Evolutionary conservation across 2,329 filamentous ascomycete genomes (phyloP), one percentile per base, ranked within the genome.

Genomic region (Neonectria coccinea): DNA sequence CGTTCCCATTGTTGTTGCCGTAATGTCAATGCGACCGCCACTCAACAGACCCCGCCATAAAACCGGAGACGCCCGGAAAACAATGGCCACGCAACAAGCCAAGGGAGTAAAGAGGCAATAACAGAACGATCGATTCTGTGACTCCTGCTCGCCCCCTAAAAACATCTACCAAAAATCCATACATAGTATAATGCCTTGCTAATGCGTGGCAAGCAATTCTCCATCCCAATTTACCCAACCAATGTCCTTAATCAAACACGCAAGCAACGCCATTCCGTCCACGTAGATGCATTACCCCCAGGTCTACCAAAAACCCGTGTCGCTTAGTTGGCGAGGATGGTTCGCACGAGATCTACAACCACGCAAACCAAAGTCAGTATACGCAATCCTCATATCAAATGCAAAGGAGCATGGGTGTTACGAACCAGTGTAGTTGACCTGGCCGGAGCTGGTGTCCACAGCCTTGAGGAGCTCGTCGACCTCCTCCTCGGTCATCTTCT

Each of bases 401-500:
- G 5, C 36, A 14, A 36, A 12, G 25, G 27, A 4, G 2, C 9
- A 6, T n/a, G 36, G 3, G 52, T 8, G 31, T 14, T 20, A 50
- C 70, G 42, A 85, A 96, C 93, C 94, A 71, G 92, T 94, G 81
- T 99, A 99, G 85, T 98, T 97, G 81, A 99, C 93, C 87, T 98
- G 94, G 73, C 95, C 94, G 60, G 91, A 95, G 82, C 91, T 96
- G 66, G 94, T 97, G 79, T 99, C 96, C 70, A 98, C 95, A 0
- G 94, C 94, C 90, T 98, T 99, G 80, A 99, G 90, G 78, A 99
- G 87, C 87, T 99, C 96, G 80, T 98, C 95, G 53, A 99, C 96
- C 86, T 99, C 96, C 69, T 98, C 96, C 75, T 99, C 95, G 67
- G 92, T 93, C 94, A 99, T 97, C 87, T 98, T 98, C 90, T 99